Evolutionary conservation across 169 alveolate species (phyloP).

Genomic region (Plasmodium relictum): DNA sequence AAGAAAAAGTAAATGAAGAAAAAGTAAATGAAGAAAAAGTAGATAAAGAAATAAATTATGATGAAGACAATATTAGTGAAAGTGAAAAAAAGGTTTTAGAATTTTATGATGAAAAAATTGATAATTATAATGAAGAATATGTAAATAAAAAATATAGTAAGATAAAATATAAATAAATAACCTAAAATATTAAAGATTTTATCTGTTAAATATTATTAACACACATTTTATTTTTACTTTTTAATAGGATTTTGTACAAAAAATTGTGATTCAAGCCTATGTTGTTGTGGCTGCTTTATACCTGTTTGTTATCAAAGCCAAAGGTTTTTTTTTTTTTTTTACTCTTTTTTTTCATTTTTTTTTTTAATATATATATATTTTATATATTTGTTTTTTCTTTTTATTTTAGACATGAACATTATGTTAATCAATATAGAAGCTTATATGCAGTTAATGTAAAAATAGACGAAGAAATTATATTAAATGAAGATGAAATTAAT

Average conservation of each 20-base stretch:
- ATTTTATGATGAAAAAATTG: conserved; percentile 74
- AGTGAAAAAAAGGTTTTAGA: conserved; percentile 63
- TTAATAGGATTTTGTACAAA: conserved; percentile 53
- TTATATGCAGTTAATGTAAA: conserved; percentile 59
- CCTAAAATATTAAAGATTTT: no score
- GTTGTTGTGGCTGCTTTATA: conserved; percentile 73
- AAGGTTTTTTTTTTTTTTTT: conserved; percentile 25
- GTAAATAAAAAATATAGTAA: conserved; percentile 76
- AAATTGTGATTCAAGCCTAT: conserved; percentile 58
- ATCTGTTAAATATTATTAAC: background rate
- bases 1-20: conserved; percentile 7
- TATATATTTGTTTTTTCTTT: background rate
- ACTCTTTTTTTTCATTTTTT: conserved; percentile 4
- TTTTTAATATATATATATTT: background rate
- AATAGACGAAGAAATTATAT: conserved; percentile 27
- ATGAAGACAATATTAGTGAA: conserved; percentile 56
- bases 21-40: conserved; percentile 1
- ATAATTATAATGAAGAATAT: conserved; percentile 70
- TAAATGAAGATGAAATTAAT: conserved; percentile 51
- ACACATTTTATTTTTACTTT: background rate
- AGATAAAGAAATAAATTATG: conserved; percentile 15
- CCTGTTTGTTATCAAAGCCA: conserved; percentile 77
- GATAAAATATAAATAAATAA: background rate
- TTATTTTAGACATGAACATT: conserved; percentile 43
- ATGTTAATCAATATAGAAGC: conserved; percentile 68